Percentiles rank a stretch among this genome's conserved stretches.
Conservation (phyloP, 768 basidiomycete genomes). For the Boletus subparvulus region DNA sequence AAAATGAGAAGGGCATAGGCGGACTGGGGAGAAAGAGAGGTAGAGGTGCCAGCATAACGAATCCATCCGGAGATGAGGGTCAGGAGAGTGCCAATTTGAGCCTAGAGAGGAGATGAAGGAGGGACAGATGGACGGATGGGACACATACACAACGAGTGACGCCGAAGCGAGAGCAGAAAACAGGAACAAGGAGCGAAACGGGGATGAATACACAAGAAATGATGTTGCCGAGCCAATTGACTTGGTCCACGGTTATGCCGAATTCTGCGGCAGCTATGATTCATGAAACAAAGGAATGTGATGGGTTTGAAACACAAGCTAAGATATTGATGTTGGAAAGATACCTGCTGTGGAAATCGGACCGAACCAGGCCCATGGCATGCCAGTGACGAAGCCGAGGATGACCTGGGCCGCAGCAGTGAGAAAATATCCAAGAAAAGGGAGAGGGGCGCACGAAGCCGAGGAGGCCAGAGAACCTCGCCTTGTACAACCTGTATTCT, state of each 20-base stretch:
- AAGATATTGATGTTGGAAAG: not conserved
- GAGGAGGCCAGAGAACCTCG: constrained; percentile 62
- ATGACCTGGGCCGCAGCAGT: constrained; percentile 43
- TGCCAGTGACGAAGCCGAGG: constrained; percentile 60
- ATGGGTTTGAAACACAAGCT: not conserved
- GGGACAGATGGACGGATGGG: not conserved
- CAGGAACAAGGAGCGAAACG: constrained; percentile 56
- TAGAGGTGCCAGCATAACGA: constrained; percentile 67
- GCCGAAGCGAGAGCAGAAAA: constrained; percentile 57
- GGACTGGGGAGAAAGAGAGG: constrained; percentile 47
- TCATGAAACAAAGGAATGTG: not conserved
- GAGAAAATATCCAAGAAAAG: not conserved
- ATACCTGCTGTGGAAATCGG: constrained; percentile 73
- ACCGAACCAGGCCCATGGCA: constrained; percentile 83
- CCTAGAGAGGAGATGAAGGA: constrained; percentile 40
- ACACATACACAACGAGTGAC: constrained; percentile 60
- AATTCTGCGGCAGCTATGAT: constrained; percentile 58
- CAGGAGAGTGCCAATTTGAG: constrained; percentile 52
- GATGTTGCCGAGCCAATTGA: constrained; percentile 82
- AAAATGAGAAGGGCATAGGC: constrained; percentile 68
- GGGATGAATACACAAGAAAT: constrained; percentile 63
- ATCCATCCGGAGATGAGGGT: constrained; percentile 72
- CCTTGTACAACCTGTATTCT: constrained; percentile 64
- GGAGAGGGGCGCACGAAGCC: constrained; percentile 46
- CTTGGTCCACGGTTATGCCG: constrained; percentile 63